These are phyloP conservation scores for Papilionanthe hybrid DNA, from an alignment of 116 monocot genomes.

Conservation along the genomic window DNA sequence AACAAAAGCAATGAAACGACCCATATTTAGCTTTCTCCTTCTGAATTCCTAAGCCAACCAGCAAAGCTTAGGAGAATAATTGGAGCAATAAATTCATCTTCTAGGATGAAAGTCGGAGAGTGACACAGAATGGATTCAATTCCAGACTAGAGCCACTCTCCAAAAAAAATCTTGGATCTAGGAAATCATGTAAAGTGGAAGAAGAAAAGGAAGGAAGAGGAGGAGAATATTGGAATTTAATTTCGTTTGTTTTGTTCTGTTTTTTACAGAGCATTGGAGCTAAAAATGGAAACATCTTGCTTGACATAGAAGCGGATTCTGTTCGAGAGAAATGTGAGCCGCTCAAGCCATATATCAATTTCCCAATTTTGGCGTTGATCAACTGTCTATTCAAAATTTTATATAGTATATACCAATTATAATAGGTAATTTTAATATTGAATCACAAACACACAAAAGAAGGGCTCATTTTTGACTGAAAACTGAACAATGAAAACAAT, in stretches of 20 bases:
- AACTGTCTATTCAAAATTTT: no score
- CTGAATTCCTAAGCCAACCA: neutral
- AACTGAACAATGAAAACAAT: no score
- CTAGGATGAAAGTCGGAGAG: neutral
- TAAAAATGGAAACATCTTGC: neutral
- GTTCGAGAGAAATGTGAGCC: neutral
- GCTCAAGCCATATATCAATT: neutral
- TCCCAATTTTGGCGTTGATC: no score
- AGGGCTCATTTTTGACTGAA: no score
- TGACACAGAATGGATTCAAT: conserved; percentile 6
- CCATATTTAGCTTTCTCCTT: conserved; percentile 8
- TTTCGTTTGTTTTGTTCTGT: neutral
- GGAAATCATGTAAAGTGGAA: neutral
- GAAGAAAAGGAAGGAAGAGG: neutral
- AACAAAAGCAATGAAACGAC: conserved; percentile 9
- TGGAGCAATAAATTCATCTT: neutral
- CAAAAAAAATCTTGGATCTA: neutral
- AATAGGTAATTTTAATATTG: no score
- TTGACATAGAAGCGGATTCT: neutral
- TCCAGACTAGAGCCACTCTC: neutral
- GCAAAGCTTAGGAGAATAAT: neutral
- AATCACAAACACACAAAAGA: no score
- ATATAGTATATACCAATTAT: no score
- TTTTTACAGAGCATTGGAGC: neutral
- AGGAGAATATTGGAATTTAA: neutral